phyloP scores from a whole-genome alignment of 306 rosid genomes.

The Lupinus albus region DNA sequence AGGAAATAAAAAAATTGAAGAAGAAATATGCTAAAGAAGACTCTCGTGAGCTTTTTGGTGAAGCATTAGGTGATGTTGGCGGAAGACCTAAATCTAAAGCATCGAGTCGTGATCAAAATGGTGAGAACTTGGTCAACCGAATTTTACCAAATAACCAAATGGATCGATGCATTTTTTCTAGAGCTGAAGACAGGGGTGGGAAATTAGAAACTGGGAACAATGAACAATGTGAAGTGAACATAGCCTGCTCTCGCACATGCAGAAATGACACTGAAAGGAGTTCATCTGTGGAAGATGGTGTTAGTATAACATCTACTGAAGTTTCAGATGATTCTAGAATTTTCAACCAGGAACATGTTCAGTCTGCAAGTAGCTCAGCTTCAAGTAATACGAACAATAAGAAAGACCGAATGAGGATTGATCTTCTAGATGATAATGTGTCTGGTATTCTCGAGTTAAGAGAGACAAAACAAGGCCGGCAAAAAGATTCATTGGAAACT shows the following conservation, averaged over 20 bases:
- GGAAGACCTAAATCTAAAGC: conserved; percentile 24
- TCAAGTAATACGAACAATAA: conserved; percentile 17
- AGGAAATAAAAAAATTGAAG: conserved; percentile 41
- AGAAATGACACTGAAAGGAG: conserved; percentile 18
- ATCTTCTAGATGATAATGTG: conserved; percentile 29
- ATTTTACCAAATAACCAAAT: conserved; percentile 31
- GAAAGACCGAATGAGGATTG: conserved; percentile 33
- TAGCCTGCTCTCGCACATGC: conserved; percentile 12
- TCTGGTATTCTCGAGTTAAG: conserved; percentile 40
- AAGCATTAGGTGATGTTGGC: conserved; percentile 27
- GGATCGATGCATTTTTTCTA: conserved; percentile 39
- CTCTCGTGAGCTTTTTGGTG: conserved; percentile 45
- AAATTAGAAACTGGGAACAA: conserved; percentile 32
- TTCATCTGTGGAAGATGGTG: conserved; percentile 18
- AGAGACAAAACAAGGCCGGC: conserved; percentile 33
- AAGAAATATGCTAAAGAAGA: conserved; percentile 50
- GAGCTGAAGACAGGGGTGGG: conserved; percentile 13
- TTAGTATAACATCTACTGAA: conserved; percentile 27
- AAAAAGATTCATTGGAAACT: conserved; percentile 43
- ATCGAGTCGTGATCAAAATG: conserved; percentile 29
- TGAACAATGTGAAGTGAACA: conserved; percentile 25
- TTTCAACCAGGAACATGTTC: conserved; percentile 37
- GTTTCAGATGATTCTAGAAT: conserved; percentile 32
- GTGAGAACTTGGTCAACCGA: conserved; percentile 17
- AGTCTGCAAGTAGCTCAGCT: conserved; percentile 34